Percentiles rank a stretch among this genome's conserved stretches.
phyloP scores from a whole-genome alignment of 352 stramenopile species.

The Pythium phragmiticola region DNA sequence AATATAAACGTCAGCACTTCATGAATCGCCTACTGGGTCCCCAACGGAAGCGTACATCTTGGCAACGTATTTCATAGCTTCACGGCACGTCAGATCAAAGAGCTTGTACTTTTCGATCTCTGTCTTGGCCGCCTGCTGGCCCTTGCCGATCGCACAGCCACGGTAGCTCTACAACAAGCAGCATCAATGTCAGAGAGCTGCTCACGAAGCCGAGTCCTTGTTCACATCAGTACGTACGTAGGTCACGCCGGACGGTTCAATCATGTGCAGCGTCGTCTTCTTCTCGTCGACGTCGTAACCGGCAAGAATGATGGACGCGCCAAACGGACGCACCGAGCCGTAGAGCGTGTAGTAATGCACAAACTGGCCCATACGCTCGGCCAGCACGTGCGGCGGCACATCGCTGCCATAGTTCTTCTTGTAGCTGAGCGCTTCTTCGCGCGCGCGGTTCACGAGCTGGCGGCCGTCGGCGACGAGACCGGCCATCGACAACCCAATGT shows the following conservation, averaged over 20 bases:
- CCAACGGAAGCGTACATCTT: slow-evolving; percentile 87
- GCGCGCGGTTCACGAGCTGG: slow-evolving; percentile 94
- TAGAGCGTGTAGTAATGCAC: slow-evolving; percentile 99
- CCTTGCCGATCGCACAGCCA: slow-evolving; percentile 96
- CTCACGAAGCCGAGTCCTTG: too few relatives aligned
- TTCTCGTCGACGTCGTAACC: slow-evolving; percentile 94
- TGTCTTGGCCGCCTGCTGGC: slow-evolving; percentile 97
- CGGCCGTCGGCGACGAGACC: slow-evolving; percentile 95
- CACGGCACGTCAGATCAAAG: slow-evolving; percentile 91
- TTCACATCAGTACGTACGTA: slow-evolving; percentile 51
- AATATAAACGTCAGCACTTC: background rate
- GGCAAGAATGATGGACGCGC: slow-evolving; percentile 93
- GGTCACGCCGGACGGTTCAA: slow-evolving; percentile 92
- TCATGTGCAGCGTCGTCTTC: slow-evolving; percentile 88
- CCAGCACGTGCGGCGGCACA: slow-evolving; percentile 92
- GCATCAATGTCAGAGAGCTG: background rate
- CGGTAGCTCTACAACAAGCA: slow-evolving; percentile 90
- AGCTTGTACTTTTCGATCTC: slow-evolving; percentile 99
- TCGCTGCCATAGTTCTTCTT: slow-evolving; percentile 95
- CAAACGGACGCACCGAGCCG: slow-evolving; percentile 96
- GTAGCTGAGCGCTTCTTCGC: slow-evolving; percentile 94
- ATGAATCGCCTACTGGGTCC: background rate
- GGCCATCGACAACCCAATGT: slow-evolving; percentile 93
- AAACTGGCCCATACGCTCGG: slow-evolving; percentile 94
- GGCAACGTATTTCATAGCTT: slow-evolving; percentile 98